Conservation (phyloP, 1,284 basidiomycete species). For the Tylopilus sp. region DNA sequence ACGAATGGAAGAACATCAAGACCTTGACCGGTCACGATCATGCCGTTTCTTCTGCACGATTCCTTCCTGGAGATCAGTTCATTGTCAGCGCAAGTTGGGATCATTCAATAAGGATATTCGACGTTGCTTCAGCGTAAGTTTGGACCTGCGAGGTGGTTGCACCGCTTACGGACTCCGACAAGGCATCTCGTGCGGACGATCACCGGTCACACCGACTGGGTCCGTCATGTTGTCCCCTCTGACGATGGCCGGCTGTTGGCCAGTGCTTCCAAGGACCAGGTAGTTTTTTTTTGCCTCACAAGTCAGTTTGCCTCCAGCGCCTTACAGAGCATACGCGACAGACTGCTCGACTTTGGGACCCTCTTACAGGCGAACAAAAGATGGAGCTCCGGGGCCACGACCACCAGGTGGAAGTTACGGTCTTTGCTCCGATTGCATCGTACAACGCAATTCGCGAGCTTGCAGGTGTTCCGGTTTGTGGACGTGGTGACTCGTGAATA, state of each 20-base stretch:
- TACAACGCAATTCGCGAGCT: constrained; percentile 78
- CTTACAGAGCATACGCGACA: constrained; percentile 32
- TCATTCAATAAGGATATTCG: constrained; percentile 82
- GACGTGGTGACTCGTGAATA: background rate
- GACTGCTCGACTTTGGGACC: constrained; percentile 83
- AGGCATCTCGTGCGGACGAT: constrained; percentile 62
- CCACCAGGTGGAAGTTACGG: constrained; percentile 80
- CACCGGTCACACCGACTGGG: constrained; percentile 58
- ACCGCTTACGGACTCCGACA: constrained; percentile 15
- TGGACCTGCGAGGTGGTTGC: background rate
- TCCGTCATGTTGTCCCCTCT: constrained; percentile 62
- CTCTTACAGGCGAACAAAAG: constrained; percentile 72
- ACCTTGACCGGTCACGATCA: constrained; percentile 91
- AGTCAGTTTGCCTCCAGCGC: background rate
- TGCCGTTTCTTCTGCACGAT: constrained; percentile 80
- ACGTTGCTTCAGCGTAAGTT: constrained; percentile 76
- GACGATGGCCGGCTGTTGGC: constrained; percentile 74
- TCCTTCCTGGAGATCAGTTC: constrained; percentile 79
- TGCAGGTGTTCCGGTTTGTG: constrained; percentile 60
- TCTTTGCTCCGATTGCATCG: constrained; percentile 75
- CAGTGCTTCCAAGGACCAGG: constrained; percentile 85
- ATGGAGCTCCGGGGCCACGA: constrained; percentile 85
- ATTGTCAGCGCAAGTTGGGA: constrained; percentile 87
- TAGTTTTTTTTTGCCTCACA: constrained; percentile 32
- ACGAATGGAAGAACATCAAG: constrained; percentile 86